Conservation (phyloP, 1,284 basidiomycete genomes). For the Amylostereum chailletii region DNA sequence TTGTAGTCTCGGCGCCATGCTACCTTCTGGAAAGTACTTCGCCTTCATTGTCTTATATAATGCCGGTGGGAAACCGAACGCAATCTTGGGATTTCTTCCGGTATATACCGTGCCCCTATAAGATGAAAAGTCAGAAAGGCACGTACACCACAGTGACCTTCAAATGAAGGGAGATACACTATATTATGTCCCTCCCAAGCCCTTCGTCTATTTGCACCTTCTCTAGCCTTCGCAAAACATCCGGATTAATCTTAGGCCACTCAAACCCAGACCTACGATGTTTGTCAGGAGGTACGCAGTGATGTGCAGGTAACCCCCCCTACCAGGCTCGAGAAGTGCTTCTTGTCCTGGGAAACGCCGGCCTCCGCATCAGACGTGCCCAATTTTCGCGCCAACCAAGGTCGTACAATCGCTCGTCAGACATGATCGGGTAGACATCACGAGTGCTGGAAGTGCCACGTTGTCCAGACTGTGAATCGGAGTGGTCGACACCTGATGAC, state of each 20-base stretch:
- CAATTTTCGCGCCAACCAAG: slow-evolving; percentile 28
- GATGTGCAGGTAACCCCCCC: background rate
- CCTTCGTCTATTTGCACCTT: background rate
- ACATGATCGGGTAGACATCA: slow-evolving; percentile 15
- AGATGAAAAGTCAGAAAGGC: too few relatives aligned
- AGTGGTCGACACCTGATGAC: slow-evolving; percentile 5
- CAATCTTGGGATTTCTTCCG: too few relatives aligned
- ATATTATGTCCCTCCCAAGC: too few relatives aligned
- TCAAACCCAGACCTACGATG: slow-evolving; percentile 16
- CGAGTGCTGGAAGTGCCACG: background rate
- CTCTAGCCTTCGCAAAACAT: slow-evolving; percentile 17
- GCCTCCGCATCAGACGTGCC: slow-evolving; percentile 18
- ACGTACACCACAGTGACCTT: background rate
- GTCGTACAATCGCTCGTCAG: slow-evolving; percentile 33
- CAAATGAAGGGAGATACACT: background rate
- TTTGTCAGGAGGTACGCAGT: background rate
- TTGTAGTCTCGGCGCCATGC: too few relatives aligned
- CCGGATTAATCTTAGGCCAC: slow-evolving; percentile 36
- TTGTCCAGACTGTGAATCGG: background rate
- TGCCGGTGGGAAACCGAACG: too few relatives aligned
- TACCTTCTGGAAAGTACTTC: too few relatives aligned
- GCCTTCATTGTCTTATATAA: too few relatives aligned
- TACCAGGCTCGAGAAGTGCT: slow-evolving; percentile 1
- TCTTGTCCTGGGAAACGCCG: slow-evolving; percentile 15
- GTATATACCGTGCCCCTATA: too few relatives aligned